Base-by-base conservation (phyloP, 371 early-diverging fungal genomes). In the Apophysomyces elegans region DNA sequence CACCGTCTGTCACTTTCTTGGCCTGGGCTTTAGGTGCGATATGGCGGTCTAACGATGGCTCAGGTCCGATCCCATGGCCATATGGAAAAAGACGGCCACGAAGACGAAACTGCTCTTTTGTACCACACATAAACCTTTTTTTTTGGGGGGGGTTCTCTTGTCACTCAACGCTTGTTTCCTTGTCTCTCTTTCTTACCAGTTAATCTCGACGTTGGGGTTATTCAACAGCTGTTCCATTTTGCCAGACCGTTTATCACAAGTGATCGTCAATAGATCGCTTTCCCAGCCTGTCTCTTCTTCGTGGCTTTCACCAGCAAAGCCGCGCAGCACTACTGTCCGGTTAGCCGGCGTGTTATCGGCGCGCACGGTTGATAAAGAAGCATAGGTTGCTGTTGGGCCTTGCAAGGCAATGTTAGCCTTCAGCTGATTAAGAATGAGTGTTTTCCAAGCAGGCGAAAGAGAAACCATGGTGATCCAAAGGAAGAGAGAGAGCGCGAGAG, bases 251-350 rank as follows among this genome's bases (percentile, higher is more conserved):
- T 76, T 74, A 37, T 79, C 77, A 2, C 72, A 73, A 0, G 76
- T 75, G 18, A 83, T 59, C 2, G 66, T 54, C 12, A 83, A 63
- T 16, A 83, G 44, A 44, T 80, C 78, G n/a, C 80, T 81, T 61
- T 72, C 59, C 73, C 79, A 80, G 1, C 77, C 77, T 0, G 76
- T 71, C 11, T 77, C 68, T 36, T 76, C 68, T 26, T 62, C 47
- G 58, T 81, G 76, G 56, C 77, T 69, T 45, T 82, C 78, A 7
- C 80, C 85, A 13, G 71, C 74, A 58, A 83, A 85, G 0, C 81
- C 81, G 36, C 85, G 71, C 60, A 81, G 77, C 7, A 83, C 81
- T 0, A 85, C 80, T 0, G 75, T 81, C 13, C 85, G 71, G 36
- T 80, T 80, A 9, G 82, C 78, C 8, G 85, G 83, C 0, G 69